Conservation (phyloP, 2,329 filamentous ascomycete species). For the Alternaria tenuissima region DNA sequence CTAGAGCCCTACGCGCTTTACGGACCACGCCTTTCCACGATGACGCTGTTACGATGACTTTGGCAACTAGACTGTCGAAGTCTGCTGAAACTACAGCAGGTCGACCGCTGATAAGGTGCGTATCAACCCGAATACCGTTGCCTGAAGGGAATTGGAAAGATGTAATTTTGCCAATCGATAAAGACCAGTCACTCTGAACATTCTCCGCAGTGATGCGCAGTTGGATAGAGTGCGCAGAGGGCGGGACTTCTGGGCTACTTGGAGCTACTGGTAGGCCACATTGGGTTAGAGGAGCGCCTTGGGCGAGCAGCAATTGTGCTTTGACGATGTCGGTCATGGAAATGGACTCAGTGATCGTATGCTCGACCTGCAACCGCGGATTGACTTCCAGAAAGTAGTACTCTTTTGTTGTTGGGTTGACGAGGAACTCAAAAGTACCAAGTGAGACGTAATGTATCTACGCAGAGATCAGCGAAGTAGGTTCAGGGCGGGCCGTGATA, state of each 20-base stretch:
- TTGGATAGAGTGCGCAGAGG: constrained; percentile 61
- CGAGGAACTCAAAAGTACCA: constrained; percentile 71
- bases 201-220: constrained; percentile 67
- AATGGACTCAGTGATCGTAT: constrained; percentile 68
- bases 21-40: constrained; percentile 61
- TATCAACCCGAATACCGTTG: constrained; percentile 66
- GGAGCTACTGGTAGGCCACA: constrained; percentile 41
- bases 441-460: constrained; percentile 65
- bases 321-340: constrained; percentile 64
- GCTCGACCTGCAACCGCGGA: constrained; percentile 68
- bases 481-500: not conserved
- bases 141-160: constrained; percentile 64
- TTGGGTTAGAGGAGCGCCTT: constrained; percentile 56
- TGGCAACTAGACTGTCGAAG: constrained; percentile 68
- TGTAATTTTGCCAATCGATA: constrained; percentile 68
- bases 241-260: constrained; percentile 47
- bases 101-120: constrained; percentile 57
- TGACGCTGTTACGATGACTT: constrained; percentile 65
- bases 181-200: constrained; percentile 60
- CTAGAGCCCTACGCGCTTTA: constrained; percentile 64
- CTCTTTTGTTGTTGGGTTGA: constrained; percentile 58
- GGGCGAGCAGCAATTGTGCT: constrained; percentile 62
- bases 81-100: constrained; percentile 60
- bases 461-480: not conserved
- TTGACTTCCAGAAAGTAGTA: constrained; percentile 70